Percentiles rank a stretch among this genome's conserved stretches.
Evolutionary conservation across 2,329 filamentous ascomycete genomes (phyloP).

Genomic region (Colletotrichum horii): DNA sequence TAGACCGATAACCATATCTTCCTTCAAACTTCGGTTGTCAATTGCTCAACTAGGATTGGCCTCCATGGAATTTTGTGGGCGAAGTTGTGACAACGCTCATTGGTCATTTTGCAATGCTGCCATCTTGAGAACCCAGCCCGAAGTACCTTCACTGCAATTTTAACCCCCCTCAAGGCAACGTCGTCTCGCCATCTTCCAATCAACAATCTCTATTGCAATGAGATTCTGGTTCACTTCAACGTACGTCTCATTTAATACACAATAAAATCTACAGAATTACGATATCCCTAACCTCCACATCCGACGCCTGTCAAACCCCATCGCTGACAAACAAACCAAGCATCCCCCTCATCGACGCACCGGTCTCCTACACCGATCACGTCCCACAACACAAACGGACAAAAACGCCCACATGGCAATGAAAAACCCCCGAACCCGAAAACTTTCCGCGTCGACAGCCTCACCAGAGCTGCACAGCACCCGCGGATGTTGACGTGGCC

Average conservation of each 20-base stretch:
- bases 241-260: fast-evolving
- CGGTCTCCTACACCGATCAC: neutral
- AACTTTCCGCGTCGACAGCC: neutral
- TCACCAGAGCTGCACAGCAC: neutral
- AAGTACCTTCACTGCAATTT: too few species aligned
- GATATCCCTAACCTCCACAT: fast-evolving
- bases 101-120: too few species aligned
- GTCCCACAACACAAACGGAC: neutral
- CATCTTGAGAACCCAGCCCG: too few species aligned
- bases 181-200: too few species aligned
- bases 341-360: neutral
- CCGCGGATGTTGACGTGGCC: constrained; percentile 3
- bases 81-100: too few species aligned
- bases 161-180: too few species aligned
- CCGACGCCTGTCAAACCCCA: neutral
- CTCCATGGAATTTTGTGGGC: too few species aligned
- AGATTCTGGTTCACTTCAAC: too few species aligned
- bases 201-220: too few species aligned
- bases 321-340: neutral
- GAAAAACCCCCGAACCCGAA: neutral
- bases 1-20: too few species aligned
- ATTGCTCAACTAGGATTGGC: too few species aligned
- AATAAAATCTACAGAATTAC: fast-evolving
- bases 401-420: neutral
- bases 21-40: too few species aligned